Base-by-base conservation (phyloP, 2,329 filamentous ascomycete species). In the Hymenoscyphus infarciens region DNA sequence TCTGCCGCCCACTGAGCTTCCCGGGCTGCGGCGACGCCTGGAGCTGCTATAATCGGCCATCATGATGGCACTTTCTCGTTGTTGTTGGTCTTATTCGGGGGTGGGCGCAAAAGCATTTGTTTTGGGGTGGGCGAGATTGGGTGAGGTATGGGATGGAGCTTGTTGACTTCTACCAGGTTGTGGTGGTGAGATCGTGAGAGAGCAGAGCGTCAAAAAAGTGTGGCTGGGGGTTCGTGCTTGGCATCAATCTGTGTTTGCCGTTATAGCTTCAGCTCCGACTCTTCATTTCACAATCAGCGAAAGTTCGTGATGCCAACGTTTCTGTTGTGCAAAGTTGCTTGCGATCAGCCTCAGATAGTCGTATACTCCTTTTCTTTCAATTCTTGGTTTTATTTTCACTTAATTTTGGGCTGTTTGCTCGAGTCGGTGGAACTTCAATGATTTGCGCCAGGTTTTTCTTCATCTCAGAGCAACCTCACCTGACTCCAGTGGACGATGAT, bases 21-120 rank as follows among this genome's bases (percentile, higher is more conserved):
- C 68, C 35, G 69, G 67, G 61, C 70, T 71, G 56, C 60, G 62
- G 33, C 68, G 67, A 63, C 68, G 67, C 61, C 66, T 67, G 58
- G 42, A 59, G 45, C 57, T 60, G 58, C 45, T 54, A 38, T 60
- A 31, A 55, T 69, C 70, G 64, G 68, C 69, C 72, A 69, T 72
- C 65, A 62, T 72, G 61, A 66, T 64, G 68, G 64, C 60, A 10
- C 19, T 13, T 52, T 13, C 45, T 52, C n/a, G 15, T 56, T 39
- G 33, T 56, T 42, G 35, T 31, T 57, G 57, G 53, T 33, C 15
- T 42, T 29, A 55, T 62, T 53, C 60, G 25, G 53, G 25, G 42
- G 42, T n/a, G 56, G 39, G 4, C 35, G 35, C 16, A 16, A 16
- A 52, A n/a, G 56, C 57, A 57, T 55, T 60, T 57, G 49, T 53